Conservation (phyloP, 441 rosid genomes). For the Isatis lusitanica region DNA sequence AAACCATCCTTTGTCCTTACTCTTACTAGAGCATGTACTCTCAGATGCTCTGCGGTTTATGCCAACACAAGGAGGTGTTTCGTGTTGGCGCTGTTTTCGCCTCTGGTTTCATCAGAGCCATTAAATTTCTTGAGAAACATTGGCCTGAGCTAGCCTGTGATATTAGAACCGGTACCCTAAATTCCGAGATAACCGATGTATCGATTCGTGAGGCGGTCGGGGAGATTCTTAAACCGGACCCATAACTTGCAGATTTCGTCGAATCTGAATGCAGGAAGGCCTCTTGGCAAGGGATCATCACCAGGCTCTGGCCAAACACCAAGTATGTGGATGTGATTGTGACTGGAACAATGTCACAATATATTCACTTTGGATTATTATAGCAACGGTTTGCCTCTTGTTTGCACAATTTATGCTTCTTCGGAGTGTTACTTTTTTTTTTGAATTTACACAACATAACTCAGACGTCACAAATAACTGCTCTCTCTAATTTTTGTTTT, state of each 20-base stretch:
- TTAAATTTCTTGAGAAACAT: slow-evolving; percentile 80
- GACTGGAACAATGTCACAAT: slow-evolving; percentile 81
- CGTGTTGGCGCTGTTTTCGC: slow-evolving; percentile 98
- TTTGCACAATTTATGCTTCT: slow-evolving; percentile 75
- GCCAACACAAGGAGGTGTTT: slow-evolving; percentile 77
- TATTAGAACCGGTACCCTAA: slow-evolving; percentile 62
- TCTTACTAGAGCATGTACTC: slow-evolving; percentile 97
- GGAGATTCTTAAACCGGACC: slow-evolving; percentile 76
- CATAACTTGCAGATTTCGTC: slow-evolving; percentile 74
- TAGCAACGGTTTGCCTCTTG: slow-evolving; percentile 65
- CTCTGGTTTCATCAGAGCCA: slow-evolving; percentile 94
- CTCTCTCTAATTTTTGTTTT: no score
- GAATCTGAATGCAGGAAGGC: slow-evolving; percentile 56
- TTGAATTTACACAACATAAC: no score
- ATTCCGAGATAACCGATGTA: slow-evolving; percentile 65
- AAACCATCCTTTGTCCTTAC: slow-evolving; percentile 90
- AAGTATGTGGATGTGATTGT: slow-evolving; percentile 88
- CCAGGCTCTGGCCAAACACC: slow-evolving; percentile 91
- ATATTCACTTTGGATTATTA: slow-evolving; percentile 70
- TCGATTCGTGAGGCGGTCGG: slow-evolving; percentile 70
- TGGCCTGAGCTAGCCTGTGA: slow-evolving; percentile 66
- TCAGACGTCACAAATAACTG: no score
- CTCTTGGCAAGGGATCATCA: slow-evolving; percentile 93
- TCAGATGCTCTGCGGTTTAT: slow-evolving; percentile 93
- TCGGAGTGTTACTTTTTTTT: slow-evolving; percentile 76